phyloP scores from a whole-genome alignment of 768 basidiomycete genomes.

The Lepiota venenata region DNA sequence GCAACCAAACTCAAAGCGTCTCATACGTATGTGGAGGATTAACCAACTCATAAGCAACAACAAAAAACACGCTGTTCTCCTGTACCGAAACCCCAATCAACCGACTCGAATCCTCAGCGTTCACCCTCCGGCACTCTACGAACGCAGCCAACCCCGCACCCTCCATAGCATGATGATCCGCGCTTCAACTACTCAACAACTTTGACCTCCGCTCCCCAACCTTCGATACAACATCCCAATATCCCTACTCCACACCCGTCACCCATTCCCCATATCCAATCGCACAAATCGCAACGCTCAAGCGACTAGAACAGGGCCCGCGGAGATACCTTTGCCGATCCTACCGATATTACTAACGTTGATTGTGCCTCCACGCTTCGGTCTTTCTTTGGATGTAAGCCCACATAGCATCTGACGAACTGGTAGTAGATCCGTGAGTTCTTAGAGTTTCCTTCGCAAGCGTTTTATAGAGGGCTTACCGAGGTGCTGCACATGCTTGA shows the following conservation, averaged over 20 bases:
- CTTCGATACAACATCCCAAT: slow-evolving; percentile 17
- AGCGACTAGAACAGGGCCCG: slow-evolving; percentile 72
- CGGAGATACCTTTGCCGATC: too few relatives aligned
- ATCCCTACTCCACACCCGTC: slow-evolving; percentile 55
- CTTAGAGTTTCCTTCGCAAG: too few relatives aligned
- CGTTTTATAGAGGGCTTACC: too few relatives aligned
- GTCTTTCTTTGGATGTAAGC: slow-evolving; percentile 67
- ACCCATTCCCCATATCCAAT: slow-evolving; percentile 77
- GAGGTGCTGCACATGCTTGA: slow-evolving; percentile 39
- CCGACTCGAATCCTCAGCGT: slow-evolving; percentile 72
- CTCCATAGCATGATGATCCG: slow-evolving; percentile 85
- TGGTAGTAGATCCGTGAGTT: slow-evolving; percentile 25
- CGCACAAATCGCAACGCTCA: slow-evolving; percentile 83
- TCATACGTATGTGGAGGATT: too few relatives aligned
- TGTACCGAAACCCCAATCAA: slow-evolving; percentile 43
- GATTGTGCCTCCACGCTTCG: slow-evolving; percentile 71
- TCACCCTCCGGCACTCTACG: slow-evolving; percentile 81
- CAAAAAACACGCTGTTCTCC: not conserved
- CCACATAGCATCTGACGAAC: slow-evolving; percentile 74
- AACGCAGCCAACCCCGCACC: slow-evolving; percentile 89
- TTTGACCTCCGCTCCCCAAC: slow-evolving; percentile 23
- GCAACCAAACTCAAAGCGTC: too few relatives aligned
- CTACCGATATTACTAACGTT: too few relatives aligned
- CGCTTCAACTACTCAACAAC: slow-evolving; percentile 72
- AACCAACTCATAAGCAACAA: too few relatives aligned